Base-by-base conservation (phyloP, 1,284 basidiomycete genomes). In the Phellopilus nigrolimitatus region DNA sequence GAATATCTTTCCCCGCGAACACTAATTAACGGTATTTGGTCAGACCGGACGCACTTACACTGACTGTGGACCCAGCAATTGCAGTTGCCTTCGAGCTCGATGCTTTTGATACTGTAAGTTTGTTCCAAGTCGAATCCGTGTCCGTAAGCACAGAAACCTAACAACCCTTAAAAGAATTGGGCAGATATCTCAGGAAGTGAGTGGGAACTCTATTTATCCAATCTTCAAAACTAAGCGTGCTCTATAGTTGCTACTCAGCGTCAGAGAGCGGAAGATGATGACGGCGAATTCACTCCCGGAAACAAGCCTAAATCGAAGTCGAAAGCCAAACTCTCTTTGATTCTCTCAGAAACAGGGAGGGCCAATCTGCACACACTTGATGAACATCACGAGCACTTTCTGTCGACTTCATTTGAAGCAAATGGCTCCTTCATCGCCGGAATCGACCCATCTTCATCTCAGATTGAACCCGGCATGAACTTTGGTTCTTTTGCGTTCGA, bases 371-470 rank as follows among this genome's bases (percentile, higher is more conserved):
- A 87, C 63, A 88, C 80, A 15, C 71, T 91, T 19, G 69, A 79
- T 24, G 87, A 90, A 62, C 74, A 82, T 53, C 78, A 85, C 56
- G 78, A 85, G 37, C 75, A 83, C 57, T 61, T 89, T 10, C 67
- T 89, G 10, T 76, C 79, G 1, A 74, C 71, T 24, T 85, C 85
- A 0, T 79, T 87, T 56, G 80, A 85, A 49, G 64, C 71, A 54
- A 68, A 71, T 51, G 72, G 64, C 27, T 67, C 57, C 41, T 66
- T 60, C 12, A 58, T 65, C 1, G 66, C 62, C 15, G 69, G 65
- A 8, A 57, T 67, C 6, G 71, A 69, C 10, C 58, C 66, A 3
- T 79, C 80, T 4, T 84, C 84, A 4, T 86, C 84, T 7, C 80
- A 82, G 53, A 63, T 65, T 3, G 75, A 71, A 17, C 74, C 64